phyloP scores from a whole-genome alignment of 2,329 filamentous ascomycete species.

The Botryotinia calthae region DNA sequence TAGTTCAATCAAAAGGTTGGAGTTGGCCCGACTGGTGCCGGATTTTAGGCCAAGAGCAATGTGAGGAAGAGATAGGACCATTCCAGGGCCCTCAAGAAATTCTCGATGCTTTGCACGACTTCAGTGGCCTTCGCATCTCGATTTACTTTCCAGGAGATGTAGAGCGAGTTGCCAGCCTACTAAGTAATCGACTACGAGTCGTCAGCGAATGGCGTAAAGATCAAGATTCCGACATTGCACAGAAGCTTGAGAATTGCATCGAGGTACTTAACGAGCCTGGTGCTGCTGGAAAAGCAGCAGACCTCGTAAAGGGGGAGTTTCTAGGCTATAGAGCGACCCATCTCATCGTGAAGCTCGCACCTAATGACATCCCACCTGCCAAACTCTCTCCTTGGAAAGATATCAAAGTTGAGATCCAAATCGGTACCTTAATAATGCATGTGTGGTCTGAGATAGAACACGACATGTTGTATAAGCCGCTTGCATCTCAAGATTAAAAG shows the following conservation, averaged over 20 bases:
- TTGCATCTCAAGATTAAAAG: background rate
- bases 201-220: background rate
- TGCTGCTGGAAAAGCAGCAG: background rate
- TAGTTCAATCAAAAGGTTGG: background rate
- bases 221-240: background rate
- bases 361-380: background rate
- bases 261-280: background rate
- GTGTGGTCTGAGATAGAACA: background rate
- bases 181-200: background rate
- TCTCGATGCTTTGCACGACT: background rate
- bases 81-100: background rate
- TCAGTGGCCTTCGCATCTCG: background rate
- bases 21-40: background rate
- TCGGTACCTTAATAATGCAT: background rate
- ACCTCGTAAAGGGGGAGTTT: background rate
- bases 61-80: background rate
- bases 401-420: background rate
- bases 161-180: background rate
- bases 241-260: background rate
- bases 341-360: background rate
- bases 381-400: background rate
- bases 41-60: background rate
- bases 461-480: background rate
- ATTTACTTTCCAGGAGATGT: constrained; percentile 1
- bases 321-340: background rate